phyloP scores from a whole-genome alignment of 768 basidiomycete species.

The Podaxis sp. region DNA sequence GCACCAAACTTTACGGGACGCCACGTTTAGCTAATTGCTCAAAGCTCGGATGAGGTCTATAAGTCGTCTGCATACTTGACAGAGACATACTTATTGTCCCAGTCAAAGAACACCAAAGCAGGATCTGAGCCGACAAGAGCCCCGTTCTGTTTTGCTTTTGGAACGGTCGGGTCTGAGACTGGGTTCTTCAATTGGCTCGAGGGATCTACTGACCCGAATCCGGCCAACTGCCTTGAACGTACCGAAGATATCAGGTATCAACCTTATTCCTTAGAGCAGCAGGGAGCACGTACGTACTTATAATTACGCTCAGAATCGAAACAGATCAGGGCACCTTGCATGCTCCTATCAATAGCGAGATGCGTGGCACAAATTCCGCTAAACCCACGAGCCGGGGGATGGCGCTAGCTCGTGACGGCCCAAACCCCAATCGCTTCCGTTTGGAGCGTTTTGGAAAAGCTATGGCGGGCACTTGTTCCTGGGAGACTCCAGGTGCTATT shows the following conservation, averaged over 20 bases:
- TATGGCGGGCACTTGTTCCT: slow-evolving; percentile 71
- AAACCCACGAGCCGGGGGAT: neutral
- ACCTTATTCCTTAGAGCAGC: neutral
- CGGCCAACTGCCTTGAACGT: neutral
- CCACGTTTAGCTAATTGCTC: neutral
- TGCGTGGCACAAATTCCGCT: neutral
- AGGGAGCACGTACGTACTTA: neutral
- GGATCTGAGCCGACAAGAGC: slow-evolving; percentile 50
- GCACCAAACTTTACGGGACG: slow-evolving; percentile 20
- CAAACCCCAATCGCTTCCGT: slow-evolving; percentile 49
- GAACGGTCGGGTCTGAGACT: slow-evolving; percentile 31
- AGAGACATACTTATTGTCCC: slow-evolving; percentile 54
- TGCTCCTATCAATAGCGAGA: neutral
- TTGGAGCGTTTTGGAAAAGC: slow-evolving; percentile 73
- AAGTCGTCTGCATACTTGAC: slow-evolving; percentile 77
- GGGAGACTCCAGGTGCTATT: slow-evolving; percentile 66
- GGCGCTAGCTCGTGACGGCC: neutral
- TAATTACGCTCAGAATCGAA: neutral
- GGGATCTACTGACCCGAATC: slow-evolving; percentile 35
- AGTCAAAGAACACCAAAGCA: slow-evolving; percentile 30
- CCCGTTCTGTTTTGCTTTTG: slow-evolving; percentile 76
- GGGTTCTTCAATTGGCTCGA: slow-evolving; percentile 79
- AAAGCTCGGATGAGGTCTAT: slow-evolving; percentile 73
- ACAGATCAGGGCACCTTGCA: neutral
- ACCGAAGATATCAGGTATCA: slow-evolving; percentile 18